These are phyloP conservation scores for Trichaptum fuscoviolaceum DNA, from an alignment of 768 basidiomycete genomes.

Conservation along the genomic window DNA sequence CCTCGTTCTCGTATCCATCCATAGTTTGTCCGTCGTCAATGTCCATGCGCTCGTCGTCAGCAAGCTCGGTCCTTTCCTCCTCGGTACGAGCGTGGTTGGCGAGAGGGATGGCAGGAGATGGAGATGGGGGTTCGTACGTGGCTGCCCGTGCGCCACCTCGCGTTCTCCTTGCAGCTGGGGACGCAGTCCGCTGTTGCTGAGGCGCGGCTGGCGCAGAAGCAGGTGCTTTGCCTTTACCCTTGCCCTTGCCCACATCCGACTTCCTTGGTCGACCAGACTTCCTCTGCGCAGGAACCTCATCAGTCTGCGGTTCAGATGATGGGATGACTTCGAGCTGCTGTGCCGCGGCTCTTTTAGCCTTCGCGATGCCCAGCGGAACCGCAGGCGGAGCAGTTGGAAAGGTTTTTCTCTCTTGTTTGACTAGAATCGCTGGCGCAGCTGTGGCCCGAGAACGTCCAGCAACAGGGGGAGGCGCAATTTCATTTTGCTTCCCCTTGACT, in stretches of 20 bases:
- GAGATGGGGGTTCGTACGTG: not conserved
- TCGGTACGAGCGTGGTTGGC: not conserved
- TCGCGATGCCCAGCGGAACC: not conserved
- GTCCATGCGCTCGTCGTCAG: slow-evolving; percentile 5
- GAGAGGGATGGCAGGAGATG: not conserved
- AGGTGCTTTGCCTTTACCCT: not conserved
- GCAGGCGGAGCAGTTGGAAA: not conserved
- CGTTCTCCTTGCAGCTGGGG: not conserved
- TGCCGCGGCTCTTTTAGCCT: not conserved
- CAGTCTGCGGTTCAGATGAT: not conserved
- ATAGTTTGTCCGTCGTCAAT: not conserved
- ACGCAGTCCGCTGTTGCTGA: not conserved
- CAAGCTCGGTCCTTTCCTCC: not conserved
- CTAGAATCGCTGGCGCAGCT: slow-evolving; percentile 19
- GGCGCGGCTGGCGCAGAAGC: not conserved
- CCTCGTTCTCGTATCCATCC: not conserved
- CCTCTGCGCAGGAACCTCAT: not conserved
- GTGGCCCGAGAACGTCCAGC: slow-evolving; percentile 18
- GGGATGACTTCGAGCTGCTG: not conserved
- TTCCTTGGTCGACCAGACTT: not conserved
- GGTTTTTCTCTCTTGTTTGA: slow-evolving; percentile 16
- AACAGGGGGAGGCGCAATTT: slow-evolving; percentile 10
- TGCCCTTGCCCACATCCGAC: not conserved
- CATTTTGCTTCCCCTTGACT: slow-evolving; percentile 15
- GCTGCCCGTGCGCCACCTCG: not conserved